Evolutionary conservation across 441 rosid species (phyloP).

Genomic region (Corymbia citriodora): DNA sequence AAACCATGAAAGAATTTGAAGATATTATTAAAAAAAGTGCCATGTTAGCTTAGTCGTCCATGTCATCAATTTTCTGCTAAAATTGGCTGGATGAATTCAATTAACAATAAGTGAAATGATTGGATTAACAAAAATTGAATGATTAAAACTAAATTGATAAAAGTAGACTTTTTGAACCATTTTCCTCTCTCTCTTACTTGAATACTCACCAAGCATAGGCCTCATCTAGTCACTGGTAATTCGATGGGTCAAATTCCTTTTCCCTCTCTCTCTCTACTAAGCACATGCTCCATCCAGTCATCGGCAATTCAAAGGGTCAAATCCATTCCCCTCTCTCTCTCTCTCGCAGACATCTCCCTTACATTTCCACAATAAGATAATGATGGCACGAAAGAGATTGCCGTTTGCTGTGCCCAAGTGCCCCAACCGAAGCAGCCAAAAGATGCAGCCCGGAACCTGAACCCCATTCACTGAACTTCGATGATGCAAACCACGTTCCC

Average conservation of each 20-base stretch:
- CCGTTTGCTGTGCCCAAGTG: not conserved
- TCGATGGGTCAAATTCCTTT: not conserved
- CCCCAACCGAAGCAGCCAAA: constrained; percentile 6
- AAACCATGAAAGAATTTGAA: no score
- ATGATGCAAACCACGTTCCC: not conserved
- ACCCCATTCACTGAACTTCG: constrained; percentile 28
- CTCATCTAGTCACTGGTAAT: not conserved
- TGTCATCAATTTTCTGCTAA: no score
- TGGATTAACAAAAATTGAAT: no score
- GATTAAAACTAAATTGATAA: no score
- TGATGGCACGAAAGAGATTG: not conserved
- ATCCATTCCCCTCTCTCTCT: not conserved
- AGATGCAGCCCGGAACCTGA: not conserved
- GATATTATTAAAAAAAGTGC: no score
- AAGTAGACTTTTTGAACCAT: no score
- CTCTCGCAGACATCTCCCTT: not conserved
- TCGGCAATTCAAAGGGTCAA: constrained; percentile 26
- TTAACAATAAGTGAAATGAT: no score
- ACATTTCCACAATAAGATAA: not conserved
- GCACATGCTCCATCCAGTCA: not conserved
- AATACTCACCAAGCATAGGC: not conserved
- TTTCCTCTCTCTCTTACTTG: not conserved
- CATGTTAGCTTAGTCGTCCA: no score
- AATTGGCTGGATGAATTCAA: no score
- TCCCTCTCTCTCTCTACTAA: not conserved